Percentiles rank a stretch among this genome's conserved stretches.
These are phyloP conservation scores for Tetrastigma voinierianum DNA, from an alignment of 164 flowering plant genomes.

Conservation along the genomic window DNA sequence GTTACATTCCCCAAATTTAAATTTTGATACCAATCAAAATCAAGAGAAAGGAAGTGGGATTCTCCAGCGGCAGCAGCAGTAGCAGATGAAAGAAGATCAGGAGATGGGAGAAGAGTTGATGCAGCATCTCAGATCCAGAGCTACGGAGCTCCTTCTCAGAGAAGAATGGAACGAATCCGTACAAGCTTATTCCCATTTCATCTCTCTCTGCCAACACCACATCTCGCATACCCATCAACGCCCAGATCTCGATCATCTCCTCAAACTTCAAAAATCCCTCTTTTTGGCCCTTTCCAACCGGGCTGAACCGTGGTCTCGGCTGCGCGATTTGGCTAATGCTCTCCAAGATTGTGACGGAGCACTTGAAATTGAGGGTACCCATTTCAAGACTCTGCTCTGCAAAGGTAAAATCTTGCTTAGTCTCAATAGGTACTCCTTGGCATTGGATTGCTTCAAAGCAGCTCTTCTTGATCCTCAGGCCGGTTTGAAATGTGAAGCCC, in stretches of 20 bases:
- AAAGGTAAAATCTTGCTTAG: conserved; percentile 56
- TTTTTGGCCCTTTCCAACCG: conserved; percentile 73
- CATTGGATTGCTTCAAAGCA: conserved; percentile 58
- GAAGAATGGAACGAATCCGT: conserved; percentile 76
- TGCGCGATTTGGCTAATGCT: too few species aligned
- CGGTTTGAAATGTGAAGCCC: conserved; percentile 36
- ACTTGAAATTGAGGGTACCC: conserved; percentile 62
- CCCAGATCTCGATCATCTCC: conserved; percentile 25
- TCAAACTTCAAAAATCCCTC: conserved; percentile 60
- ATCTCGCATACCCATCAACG: conserved; percentile 26
- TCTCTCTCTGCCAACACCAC: conserved; percentile 48
- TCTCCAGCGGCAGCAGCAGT: too few species aligned
- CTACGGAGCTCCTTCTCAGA: too few species aligned
- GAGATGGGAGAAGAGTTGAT: too few species aligned
- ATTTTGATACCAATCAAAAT: too few species aligned
- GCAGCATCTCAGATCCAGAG: conserved; percentile 80
- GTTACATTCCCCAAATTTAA: too few species aligned
- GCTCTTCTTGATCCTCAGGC: conserved; percentile 51
- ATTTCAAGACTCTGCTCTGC: too few species aligned
- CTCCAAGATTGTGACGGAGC: conserved; percentile 78
- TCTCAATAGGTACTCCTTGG: conserved; percentile 48
- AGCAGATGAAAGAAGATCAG: too few species aligned
- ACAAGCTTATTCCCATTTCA: conserved; percentile 58
- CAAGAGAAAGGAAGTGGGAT: too few species aligned
- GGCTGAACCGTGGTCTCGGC: too few species aligned